phyloP scores from a whole-genome alignment of 2,329 filamentous ascomycete genomes.

The Dactylellina haptotyla region DNA sequence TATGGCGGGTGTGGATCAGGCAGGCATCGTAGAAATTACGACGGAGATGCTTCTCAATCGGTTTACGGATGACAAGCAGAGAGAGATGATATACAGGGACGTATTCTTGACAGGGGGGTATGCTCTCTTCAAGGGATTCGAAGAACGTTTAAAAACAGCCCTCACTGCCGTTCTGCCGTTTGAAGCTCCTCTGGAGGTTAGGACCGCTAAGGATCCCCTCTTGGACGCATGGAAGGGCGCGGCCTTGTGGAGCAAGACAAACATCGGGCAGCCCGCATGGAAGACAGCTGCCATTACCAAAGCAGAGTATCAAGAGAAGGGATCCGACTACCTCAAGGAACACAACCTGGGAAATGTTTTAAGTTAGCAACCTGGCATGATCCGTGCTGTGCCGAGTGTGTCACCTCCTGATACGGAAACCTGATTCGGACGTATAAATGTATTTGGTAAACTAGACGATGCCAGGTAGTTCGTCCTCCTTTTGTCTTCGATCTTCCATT shows the following conservation, averaged over 20 bases:
- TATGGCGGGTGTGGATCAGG: conserved; percentile 92
- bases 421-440: too few relatives aligned
- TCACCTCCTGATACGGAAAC: not conserved
- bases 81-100: conserved; percentile 72
- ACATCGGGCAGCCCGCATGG: conserved; percentile 68
- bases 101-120: conserved; percentile 96
- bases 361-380: conserved; percentile 58
- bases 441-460: too few relatives aligned
- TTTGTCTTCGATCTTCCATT: too few relatives aligned
- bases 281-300: conserved; percentile 75
- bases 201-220: conserved; percentile 78
- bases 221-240: conserved; percentile 95
- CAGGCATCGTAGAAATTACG: conserved; percentile 89
- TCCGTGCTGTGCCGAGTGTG: not conserved
- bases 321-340: conserved; percentile 89
- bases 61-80: conserved; percentile 66
- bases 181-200: conserved; percentile 73
- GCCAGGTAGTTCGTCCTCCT: too few relatives aligned
- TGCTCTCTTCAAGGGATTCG: conserved; percentile 84
- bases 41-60: conserved; percentile 89
- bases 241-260: conserved; percentile 77
- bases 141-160: conserved; percentile 79
- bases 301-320: conserved; percentile 91
- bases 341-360: conserved; percentile 57
- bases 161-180: conserved; percentile 77